phyloP scores from a whole-genome alignment of 2,329 filamentous ascomycete genomes.

The Dryadomyces quercivorus region DNA sequence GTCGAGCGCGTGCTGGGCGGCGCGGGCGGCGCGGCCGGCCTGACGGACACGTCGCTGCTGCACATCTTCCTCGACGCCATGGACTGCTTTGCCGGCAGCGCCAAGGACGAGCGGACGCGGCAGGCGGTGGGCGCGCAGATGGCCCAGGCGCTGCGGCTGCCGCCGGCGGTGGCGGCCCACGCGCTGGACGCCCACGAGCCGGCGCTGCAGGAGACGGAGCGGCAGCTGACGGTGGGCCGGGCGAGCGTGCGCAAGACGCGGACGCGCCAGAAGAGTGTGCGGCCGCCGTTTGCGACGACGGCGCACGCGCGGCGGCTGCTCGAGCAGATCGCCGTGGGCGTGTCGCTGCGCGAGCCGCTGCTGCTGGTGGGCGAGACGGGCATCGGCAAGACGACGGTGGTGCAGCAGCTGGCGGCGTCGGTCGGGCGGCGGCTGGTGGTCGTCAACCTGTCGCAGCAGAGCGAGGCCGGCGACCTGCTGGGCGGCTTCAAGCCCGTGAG shows the following conservation, averaged over 20 bases:
- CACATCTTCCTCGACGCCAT: conserved; percentile 88
- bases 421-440: conserved; percentile 80
- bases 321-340: conserved; percentile 76
- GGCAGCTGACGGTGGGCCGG: conserved; percentile 52
- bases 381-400: conserved; percentile 93
- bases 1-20: conserved; percentile 56
- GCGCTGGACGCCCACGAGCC: conserved; percentile 65
- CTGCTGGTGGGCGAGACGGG: conserved; percentile 97
- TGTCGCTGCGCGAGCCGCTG: conserved; percentile 76
- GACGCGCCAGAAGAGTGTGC: neutral
- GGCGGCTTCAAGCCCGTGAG: conserved; percentile 97
- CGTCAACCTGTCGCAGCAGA: conserved; percentile 96
- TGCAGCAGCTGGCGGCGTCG: conserved; percentile 79
- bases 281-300: conserved; percentile 72
- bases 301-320: conserved; percentile 72
- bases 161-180: conserved; percentile 68
- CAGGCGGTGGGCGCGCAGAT: conserved; percentile 53
- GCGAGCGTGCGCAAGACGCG: neutral
- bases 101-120: conserved; percentile 53
- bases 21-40: conserved; percentile 48
- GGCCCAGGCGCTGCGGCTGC: conserved; percentile 77
- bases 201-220: conserved; percentile 48
- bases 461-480: conserved; percentile 87
- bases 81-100: conserved; percentile 80
- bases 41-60: conserved; percentile 48